Base-by-base conservation (phyloP, 345 rosid species). In the Cardamine occulta region DNA sequence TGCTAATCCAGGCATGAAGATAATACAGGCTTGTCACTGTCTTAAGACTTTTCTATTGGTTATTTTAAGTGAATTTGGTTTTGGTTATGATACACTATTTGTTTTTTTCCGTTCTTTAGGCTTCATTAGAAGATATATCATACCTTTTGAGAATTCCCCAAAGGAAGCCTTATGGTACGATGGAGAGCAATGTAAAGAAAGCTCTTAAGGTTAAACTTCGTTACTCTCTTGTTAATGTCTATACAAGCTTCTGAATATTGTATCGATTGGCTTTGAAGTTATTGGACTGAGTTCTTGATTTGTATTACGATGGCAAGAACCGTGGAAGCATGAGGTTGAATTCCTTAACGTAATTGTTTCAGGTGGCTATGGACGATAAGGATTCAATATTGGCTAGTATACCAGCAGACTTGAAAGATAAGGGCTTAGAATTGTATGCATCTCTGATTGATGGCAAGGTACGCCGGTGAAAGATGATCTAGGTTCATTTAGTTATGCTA, bases 161-260 rank as follows among this genome's bases (percentile, higher is more conserved):
- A 66, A 86, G 98, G 74, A 94, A 94, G 80, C 97, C 98, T 72
- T 94, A 88, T 19, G 93, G 97, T 84, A 89, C 96, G 31, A 94
- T 90, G 98, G 97, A 90, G 86, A 85, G 89, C 61, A 91, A 91
- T 80, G 98, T 90, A 44, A 91, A 91, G 84, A 94, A 91, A 84
- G 96, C 98, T 32, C 82, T 91, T 2, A 88, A 90, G 93, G 97
- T 86, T 86, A 71, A 51, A 37, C 19, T 4, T 31, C 2, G 3
- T 68, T 62, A 28, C 37, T 28, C 45, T 49, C 52, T 1, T 59
- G 1, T 21, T 56, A 7, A 34, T 65, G 31, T 23, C 10, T 35
- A 18, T 26, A 24, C 18, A 24, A 45, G 21, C 48, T 48, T 32
- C 19, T 44, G 23, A 23, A 28, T 26, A 10, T 62, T 68, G 11